These are phyloP conservation scores for Berberis vulgaris DNA, from an alignment of 164 flowering plant species.

Conservation along the genomic window DNA sequence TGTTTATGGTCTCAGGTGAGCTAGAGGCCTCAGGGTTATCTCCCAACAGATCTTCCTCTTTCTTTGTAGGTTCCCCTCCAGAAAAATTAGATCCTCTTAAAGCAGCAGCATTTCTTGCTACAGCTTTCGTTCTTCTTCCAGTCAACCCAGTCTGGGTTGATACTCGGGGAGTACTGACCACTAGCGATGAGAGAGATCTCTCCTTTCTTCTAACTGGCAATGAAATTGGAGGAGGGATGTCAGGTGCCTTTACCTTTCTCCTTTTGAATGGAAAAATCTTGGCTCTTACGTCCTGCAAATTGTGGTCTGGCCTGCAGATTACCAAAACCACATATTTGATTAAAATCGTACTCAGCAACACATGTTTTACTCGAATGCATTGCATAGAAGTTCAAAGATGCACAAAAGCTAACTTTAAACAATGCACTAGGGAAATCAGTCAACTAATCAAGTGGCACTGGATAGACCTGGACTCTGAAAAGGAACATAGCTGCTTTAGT, in stretches of 20 bases:
- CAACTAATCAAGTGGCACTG: no score
- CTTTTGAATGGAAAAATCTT: slow-evolving; percentile 74
- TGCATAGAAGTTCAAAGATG: no score
- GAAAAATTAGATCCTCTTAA: slow-evolving; percentile 44
- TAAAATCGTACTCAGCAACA: no score
- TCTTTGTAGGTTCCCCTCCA: slow-evolving; percentile 39
- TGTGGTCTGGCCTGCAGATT: slow-evolving; percentile 79
- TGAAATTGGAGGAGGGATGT: slow-evolving; percentile 41
- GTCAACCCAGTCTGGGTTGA: slow-evolving; percentile 56
- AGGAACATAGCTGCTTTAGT: no score
- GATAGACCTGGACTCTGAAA: no score
- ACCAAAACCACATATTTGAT: background rate
- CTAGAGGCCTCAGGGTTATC: slow-evolving; percentile 48
- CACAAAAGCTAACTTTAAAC: no score
- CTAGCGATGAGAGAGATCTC: slow-evolving; percentile 48
- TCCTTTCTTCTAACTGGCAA: slow-evolving; percentile 70
- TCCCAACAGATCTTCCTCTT: slow-evolving; percentile 41
- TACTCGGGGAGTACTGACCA: slow-evolving; percentile 35
- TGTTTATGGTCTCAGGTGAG: slow-evolving; percentile 50
- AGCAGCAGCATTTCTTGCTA: slow-evolving; percentile 49
- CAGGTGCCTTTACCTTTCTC: slow-evolving; percentile 54
- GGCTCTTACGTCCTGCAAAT: slow-evolving; percentile 73
- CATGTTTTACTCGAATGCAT: no score
- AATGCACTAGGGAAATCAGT: no score
- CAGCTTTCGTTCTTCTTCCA: slow-evolving; percentile 69